Base-by-base conservation (phyloP, 176 grass and related monocot species). In the Olyra latifolia region DNA sequence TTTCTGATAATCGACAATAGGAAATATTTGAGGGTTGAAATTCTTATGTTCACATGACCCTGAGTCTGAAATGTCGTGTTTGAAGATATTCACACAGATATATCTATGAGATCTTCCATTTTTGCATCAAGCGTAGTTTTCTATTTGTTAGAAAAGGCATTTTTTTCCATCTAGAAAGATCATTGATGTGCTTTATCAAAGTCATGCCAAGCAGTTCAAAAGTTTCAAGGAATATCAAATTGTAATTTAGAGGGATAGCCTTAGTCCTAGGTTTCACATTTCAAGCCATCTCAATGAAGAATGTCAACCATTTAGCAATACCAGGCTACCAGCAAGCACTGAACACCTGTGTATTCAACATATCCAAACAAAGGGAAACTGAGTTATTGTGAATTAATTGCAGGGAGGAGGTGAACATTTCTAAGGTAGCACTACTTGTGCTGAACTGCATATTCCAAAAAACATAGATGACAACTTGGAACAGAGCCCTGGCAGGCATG, bases 271-370 rank as follows among this genome's bases (percentile, higher is more conserved):
- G 22, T 23, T 66, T 53, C 10, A 29, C 23, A 74, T 42, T 28
- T 75, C n/a, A 44, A 10, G 12, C 8, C 28, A 22, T 7, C n/a
- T 11, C n/a, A 25, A 10, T 39, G 43, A 24, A 77, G 10, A 61
- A 77, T 49, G 14, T 30, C 24, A 79, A 50, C 19, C 11, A 85
- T 22, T 52, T 48, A 28, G 20, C 38, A 39, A 77, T 43, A 86
- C 35, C 65, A 85, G 23, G n/a, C n/a, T n/a, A n/a, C n/a, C n/a
- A n/a, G n/a, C 45, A 79, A 52, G 74, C 46, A 44, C 38, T 46
- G 38, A 45, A 20, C 19, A 25, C 73, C 74, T 47, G 9, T 15
- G 60, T 39, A 58, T 62, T 72, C 9, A n/a, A 40, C 11, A 71
- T 22, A 30, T 54, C 35, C 32, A 71, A 65, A 65, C 17, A 15